A percentile compares a stretch with the other conserved stretches of the same genome.
Conservation (phyloP, 345 rosid species). For the Psidium friedrichsthalianum region DNA sequence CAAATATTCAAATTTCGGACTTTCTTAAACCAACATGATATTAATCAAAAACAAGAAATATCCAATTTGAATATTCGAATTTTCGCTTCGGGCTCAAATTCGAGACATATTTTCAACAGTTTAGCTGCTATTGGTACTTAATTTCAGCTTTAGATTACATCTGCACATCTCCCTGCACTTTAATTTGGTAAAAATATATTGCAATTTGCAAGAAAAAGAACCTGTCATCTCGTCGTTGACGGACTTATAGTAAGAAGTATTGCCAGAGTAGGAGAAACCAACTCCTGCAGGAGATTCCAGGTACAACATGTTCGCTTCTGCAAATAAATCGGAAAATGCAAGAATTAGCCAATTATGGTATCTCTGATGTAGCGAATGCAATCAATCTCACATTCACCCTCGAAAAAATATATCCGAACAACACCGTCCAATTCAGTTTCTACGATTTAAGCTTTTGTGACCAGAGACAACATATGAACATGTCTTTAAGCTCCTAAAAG, state of each 20-base stretch:
- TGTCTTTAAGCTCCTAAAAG: not conserved
- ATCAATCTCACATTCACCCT: not conserved
- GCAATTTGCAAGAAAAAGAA: not conserved
- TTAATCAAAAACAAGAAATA: no score
- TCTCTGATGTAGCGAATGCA: not conserved
- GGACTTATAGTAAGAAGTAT: slow-evolving; percentile 10
- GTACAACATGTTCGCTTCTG: slow-evolving; percentile 40
- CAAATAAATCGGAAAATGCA: not conserved
- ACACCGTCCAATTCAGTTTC: not conserved
- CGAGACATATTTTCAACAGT: no score
- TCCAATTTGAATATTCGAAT: no score
- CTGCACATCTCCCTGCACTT: not conserved
- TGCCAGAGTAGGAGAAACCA: slow-evolving; percentile 39
- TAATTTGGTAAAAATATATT: not conserved
- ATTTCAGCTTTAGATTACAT: not conserved
- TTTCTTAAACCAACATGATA: no score
- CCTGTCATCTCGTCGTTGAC: slow-evolving; percentile 19
- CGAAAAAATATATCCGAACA: not conserved
- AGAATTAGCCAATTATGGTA: not conserved
- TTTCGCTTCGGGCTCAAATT: no score
- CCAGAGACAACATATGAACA: not conserved
- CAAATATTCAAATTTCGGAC: no score
- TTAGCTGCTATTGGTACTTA: not conserved
- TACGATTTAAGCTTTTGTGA: not conserved
- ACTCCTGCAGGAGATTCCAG: slow-evolving; percentile 38